Base-by-base conservation (phyloP, 805 yeast species). In the Teunomyces gatunensis region DNA sequence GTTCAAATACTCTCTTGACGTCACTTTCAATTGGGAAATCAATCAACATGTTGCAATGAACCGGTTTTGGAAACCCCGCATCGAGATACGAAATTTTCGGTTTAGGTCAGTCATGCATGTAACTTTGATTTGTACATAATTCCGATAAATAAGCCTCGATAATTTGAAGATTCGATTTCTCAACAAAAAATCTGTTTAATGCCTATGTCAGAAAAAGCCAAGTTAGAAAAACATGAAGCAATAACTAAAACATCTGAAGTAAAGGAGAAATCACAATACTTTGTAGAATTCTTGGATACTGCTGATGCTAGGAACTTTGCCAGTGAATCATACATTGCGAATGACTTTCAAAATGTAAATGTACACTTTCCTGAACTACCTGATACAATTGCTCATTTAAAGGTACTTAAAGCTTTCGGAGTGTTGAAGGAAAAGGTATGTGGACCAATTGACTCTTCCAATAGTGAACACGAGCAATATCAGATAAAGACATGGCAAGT, bases 311-410 rank as follows among this genome's bases (percentile, higher is more conserved):
- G 34, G 17, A 13, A 18, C 11, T 32, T 32, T 32, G 34, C 34
- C 17, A 32, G 34, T 6, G 34, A n/a, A 15, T 12, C 34, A 13
- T 32, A 32, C 17, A 7, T 13, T n/a, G 13, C 6, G 34, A 37
- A 39, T 7, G 13, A 29, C 10, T 13, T 23, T 5, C n/a, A 20
- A 6, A 13, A 21, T 3, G 15, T 37, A 5, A 28, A 39, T 35
- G 36, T 32, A 3, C 48, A 48, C 17, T 33, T 42, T 3, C 59
- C 59, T 5, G 35, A 44, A 13, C 23, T 45, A 11, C 40, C 48
- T 2, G 66, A 60, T 28, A 47, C 51, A 3, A 46, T 56, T 10
- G 51, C 58, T 7, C 64, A 63, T 46, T 55, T 63, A 42, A 63
- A 60, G 48, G 43, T 63, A 30, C 42, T 63, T 17, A 50, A 49